Evolutionary conservation across 108 stramenopile genomes (phyloP), one percentile per base, ranked within the genome.

Genomic region (Fistulifera solaris): DNA sequence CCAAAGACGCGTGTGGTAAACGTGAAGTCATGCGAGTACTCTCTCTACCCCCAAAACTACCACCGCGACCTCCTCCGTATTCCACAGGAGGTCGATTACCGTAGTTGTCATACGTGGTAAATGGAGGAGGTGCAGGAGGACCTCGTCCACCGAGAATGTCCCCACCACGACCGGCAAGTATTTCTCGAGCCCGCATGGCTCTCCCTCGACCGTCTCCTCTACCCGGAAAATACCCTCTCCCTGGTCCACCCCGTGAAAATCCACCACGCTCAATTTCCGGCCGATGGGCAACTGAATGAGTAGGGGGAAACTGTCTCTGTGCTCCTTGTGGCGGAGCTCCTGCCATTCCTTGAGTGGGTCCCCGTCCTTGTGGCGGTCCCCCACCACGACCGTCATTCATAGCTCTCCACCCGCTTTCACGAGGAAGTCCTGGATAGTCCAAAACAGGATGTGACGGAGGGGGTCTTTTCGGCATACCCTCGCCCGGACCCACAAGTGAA

Each of bases 91-190:
- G 21, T 11, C 44, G 44, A 19, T 17, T 17, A 45, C 19, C 21
- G 11, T 19, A 21, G 19, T 45, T 11, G 3, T 17, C 44, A 45
- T 45, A 45, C 44, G 21, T 11, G 44, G 44, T 19, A 45, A 21
- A 11, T 11, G 16, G 44, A 4, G 44, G 19, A 19, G 44, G 44
- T 8, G 6, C 44, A 45, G 44, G 44, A 45, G 44, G 19, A 21
- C 44, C 44, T 17, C 44, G 44, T 4, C 44, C 44, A 11, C 19
- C 44, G 44, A 21, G 21, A 45, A 45, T 19, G 21, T 45, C 44
- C 3, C 21, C 44, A 11, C 16, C 44, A 19, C 44, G 44, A 17
- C 44, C 44, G 11, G 19, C 44, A 8, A 45, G 3, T 8, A 17
- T 45, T 19, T 21, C 21, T 21, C 44, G 4, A 19, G 19, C 19